phyloP scores from a whole-genome alignment of 768 basidiomycete genomes.

The Suillus subalutaceus region DNA sequence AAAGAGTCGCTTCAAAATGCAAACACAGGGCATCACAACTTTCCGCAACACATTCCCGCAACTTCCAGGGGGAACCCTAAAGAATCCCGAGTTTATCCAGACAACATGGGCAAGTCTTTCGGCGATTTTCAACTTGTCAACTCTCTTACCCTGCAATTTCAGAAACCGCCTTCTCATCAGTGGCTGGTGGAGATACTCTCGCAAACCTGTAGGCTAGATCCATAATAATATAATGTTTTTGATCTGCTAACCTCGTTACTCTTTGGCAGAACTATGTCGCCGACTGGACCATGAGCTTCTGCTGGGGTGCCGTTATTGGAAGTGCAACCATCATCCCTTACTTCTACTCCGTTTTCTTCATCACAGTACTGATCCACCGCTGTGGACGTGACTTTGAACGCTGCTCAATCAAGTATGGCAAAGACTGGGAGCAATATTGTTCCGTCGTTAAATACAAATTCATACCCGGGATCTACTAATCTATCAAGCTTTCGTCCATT shows the following conservation, averaged over 20 bases:
- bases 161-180: constrained; percentile 89
- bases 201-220: constrained; percentile 77
- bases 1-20: constrained; percentile 98
- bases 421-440: constrained; percentile 94
- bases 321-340: constrained; percentile 84
- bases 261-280: constrained; percentile 82
- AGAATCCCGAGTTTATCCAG: constrained; percentile 90
- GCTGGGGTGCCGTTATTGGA: constrained; percentile 83
- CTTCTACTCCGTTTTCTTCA: constrained; percentile 97
- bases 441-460: constrained; percentile 87
- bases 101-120: constrained; percentile 78
- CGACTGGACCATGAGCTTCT: constrained; percentile 85
- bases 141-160: constrained; percentile 11
- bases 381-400: constrained; percentile 94
- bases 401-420: constrained; percentile 90
- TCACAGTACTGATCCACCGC: constrained; percentile 88
- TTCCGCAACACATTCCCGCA: constrained; percentile 95
- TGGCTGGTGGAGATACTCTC: constrained; percentile 93
- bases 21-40: constrained; percentile 83
- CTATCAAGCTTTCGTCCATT: neutral
- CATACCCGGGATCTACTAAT: constrained; percentile 83
- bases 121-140: neutral
- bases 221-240: neutral
- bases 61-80: constrained; percentile 76
- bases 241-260: constrained; percentile 8